Base-by-base conservation (phyloP, 2,329 filamentous ascomycete genomes). In the Xenoacremonium recifei region DNA sequence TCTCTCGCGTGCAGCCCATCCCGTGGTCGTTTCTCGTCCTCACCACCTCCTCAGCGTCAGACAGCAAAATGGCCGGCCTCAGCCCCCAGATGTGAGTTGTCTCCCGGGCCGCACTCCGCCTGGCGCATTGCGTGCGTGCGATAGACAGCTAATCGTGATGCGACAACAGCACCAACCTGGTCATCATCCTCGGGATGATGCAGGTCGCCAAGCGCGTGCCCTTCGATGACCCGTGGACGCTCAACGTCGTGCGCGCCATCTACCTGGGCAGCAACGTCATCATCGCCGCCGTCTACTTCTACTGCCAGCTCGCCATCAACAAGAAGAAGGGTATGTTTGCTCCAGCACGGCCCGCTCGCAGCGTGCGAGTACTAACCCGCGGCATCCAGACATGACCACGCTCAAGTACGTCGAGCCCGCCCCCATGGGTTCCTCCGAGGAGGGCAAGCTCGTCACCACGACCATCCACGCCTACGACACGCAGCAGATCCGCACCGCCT, bases 381-480 rank as follows among this genome's bases (percentile, higher is more conserved):
- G 5, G n/a, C 5, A 19, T 20, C 11, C 63, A 97, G 93, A 99
- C 66, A 80, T 96, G 72, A 96, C 91, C 18, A 96, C 93, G 3
- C 84, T 99, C 65, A 97, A 99, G 75, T 99, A 99, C 72, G 91
- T 99, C 66, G 93, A 99, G 75, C 92, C 91, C 33, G 82, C 93
- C 5, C 84, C 89, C 33, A 89, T 96, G 84, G 93, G 93, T 59
- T 95, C 88, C 58, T 81, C 85, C 61, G 93, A 97, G 70, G 91
- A 96, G 72, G 85, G 87, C 66, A 96, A 96, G 73, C 88, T 95
- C 58, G 87, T 97, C 59, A 96, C 92, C 44, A 99, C 93, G 50
- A 99, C 93, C 50, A 80, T 96, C 67, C 87, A 95, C 74, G 90
- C 91, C 62, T 99, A 99, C 79, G 93, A 99, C 70, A 77, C 83